phyloP scores from a whole-genome alignment of 306 rosid species.

The Cyamopsis tetragonoloba region DNA sequence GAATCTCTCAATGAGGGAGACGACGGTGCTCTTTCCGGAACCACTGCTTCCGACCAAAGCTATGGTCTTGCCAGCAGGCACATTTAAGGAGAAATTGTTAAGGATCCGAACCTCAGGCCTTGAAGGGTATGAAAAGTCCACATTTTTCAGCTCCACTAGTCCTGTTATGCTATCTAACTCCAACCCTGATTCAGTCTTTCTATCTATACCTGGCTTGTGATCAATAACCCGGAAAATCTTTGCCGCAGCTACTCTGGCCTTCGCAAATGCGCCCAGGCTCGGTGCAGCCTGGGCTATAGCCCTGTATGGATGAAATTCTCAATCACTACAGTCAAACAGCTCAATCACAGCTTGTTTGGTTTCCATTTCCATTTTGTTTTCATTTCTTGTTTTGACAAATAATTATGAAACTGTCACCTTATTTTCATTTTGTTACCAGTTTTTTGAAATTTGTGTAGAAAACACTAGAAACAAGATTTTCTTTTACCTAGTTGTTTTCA shows the following conservation, averaged over 20 bases:
- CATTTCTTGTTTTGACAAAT: no score
- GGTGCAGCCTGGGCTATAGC: slow-evolving; percentile 88
- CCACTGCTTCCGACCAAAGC: slow-evolving; percentile 94
- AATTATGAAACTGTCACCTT: no score
- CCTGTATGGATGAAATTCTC: slow-evolving; percentile 24
- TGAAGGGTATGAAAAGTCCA: slow-evolving; percentile 80
- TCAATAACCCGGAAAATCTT: slow-evolving; percentile 69
- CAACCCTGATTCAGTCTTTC: slow-evolving; percentile 56
- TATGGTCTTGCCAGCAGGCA: slow-evolving; percentile 87
- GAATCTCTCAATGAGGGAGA: slow-evolving; percentile 87
- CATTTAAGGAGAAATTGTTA: slow-evolving; percentile 48
- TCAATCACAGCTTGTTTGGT: no score
- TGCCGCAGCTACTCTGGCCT: slow-evolving; percentile 89
- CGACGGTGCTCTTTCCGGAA: slow-evolving; percentile 91
- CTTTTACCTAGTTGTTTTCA: no score
- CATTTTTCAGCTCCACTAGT: slow-evolving; percentile 69
- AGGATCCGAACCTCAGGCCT: slow-evolving; percentile 76
- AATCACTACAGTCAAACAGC: background rate
- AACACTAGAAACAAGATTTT: no score
- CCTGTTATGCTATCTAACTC: slow-evolving; percentile 74
- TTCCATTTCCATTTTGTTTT: no score
- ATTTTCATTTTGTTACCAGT: no score
- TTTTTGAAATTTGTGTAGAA: no score
- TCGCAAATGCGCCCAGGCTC: slow-evolving; percentile 71
- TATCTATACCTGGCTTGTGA: slow-evolving; percentile 71